Evolutionary conservation across 2,329 filamentous ascomycete species (phyloP).

Genomic region (Arthrobotrys conoides): DNA sequence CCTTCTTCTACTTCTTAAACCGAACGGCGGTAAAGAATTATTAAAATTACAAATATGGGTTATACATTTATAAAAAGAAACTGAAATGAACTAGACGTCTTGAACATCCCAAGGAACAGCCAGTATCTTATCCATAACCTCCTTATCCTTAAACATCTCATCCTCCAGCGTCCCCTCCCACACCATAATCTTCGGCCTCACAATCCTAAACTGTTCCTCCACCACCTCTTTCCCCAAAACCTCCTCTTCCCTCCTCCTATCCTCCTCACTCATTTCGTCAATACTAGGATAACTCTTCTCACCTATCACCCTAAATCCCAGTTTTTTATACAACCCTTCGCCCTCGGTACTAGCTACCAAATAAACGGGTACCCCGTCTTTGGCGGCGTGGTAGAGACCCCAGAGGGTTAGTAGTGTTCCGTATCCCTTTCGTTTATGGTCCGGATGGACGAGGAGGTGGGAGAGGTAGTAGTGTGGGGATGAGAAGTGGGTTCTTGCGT

Average conservation of each 20-base stretch:
- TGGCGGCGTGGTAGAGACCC: conserved; percentile 27
- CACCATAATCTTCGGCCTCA: conserved; percentile 26
- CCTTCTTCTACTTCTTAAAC: no score
- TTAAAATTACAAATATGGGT: neutral
- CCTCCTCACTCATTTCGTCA: conserved; percentile 46
- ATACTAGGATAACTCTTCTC: conserved; percentile 27
- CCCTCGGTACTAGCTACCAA: conserved; percentile 42
- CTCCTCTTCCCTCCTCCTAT: conserved; percentile 29
- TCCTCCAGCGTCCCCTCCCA: conserved; percentile 29
- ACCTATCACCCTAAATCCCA: conserved; percentile 37
- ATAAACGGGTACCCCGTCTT: conserved; percentile 20
- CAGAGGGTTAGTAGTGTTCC: conserved; percentile 32
- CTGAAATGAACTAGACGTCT: no score
- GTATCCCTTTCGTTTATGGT: conserved; percentile 22
- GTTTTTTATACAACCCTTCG: conserved; percentile 26
- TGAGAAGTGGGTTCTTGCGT: conserved; percentile 22
- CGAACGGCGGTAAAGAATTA: neutral
- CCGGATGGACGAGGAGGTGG: conserved; percentile 44
- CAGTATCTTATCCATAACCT: conserved; percentile 2
- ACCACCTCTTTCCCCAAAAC: conserved; percentile 37
- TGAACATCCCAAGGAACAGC: neutral
- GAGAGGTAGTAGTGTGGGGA: conserved; percentile 50
- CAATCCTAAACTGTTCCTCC: conserved; percentile 26
- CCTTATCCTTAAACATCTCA: conserved; percentile 21
- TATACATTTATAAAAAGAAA: no score